Base-by-base conservation (phyloP, 495 filamentous ascomycete genomes). In the Usnea hakonensis region DNA sequence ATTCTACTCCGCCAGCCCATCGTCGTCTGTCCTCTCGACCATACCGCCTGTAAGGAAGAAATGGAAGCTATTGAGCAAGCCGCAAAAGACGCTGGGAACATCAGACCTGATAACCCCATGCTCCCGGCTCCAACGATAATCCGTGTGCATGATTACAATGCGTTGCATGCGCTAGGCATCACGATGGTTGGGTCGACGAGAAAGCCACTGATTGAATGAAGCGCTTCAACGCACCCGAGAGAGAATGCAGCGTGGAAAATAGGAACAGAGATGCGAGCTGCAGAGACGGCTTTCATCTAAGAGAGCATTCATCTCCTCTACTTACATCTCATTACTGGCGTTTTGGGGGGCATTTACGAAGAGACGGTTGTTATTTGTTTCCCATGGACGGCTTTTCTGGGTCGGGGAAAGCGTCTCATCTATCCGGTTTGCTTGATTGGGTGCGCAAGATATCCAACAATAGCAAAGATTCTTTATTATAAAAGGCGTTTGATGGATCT, bases 1-100 rank as follows among this genome's bases (percentile, higher is more conserved):
- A 96, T 98, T 48, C 77, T 85, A 8, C 83, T 97, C 43, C 87
- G 93, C 50, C 91, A 97, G 73, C 91, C 89, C 57, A 97, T 98
- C 60, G 89, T 97, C 50, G 93, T 98, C 55, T 97, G 93, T 67
- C 94, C 95, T 0, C 85, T 96, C 43, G 94, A 98, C 71, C 90
- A 97, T 67, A 89, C 92, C 61, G 90, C 87, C 16, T 97, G 94
- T 77, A 96, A 95, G 70, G 91, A 96, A 67, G 95, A 98, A 76
- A 95, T 98, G 89, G 91, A 96, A 69, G 90, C 91, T 10, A 97
- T 97, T 64, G 90, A 96, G 68, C 88, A 94, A 73, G 90, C 95
- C 0, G 94, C 94, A 3, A 91, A 91, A 72, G 92, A 97, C 62
- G 93, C 94, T 8, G 85, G 88, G 28, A 84, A 88, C 62, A 85